Evolutionary conservation across 768 basidiomycete genomes (phyloP).

Genomic region (Mycena galopus): DNA sequence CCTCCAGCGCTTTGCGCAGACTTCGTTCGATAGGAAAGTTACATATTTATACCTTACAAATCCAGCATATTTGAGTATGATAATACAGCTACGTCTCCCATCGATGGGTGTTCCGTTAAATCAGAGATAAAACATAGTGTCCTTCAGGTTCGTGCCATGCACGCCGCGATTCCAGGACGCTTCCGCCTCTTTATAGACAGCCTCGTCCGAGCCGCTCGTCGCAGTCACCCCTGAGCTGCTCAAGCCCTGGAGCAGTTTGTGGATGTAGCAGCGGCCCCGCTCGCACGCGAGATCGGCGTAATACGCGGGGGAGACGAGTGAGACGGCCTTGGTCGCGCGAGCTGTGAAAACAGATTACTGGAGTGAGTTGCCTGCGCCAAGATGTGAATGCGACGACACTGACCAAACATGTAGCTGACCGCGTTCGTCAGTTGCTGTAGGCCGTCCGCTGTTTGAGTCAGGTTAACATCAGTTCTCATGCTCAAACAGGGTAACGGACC

Average conservation of each 20-base stretch:
- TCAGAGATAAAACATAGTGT: constrained; percentile 86
- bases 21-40: not conserved
- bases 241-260: constrained; percentile 74
- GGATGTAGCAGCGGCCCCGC: constrained; percentile 79
- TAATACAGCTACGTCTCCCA: not conserved
- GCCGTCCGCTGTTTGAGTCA: constrained; percentile 60
- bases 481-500: constrained; percentile 32
- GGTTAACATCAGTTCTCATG: not conserved
- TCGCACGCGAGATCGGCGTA: constrained; percentile 81
- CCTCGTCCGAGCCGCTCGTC: constrained; percentile 58
- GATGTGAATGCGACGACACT: not conserved
- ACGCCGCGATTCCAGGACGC: constrained; percentile 71
- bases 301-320: constrained; percentile 84
- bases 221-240: constrained; percentile 48
- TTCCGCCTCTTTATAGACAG: constrained; percentile 66
- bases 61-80: not conserved
- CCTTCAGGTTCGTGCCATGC: constrained; percentile 60
- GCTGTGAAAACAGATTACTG: constrained; percentile 50
- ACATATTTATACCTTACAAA: constrained; percentile 12
- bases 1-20: too few species aligned
- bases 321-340: constrained; percentile 89
- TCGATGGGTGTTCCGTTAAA: not conserved
- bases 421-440: constrained; percentile 80
- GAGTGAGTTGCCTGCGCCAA: not conserved
- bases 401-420: constrained; percentile 77